phyloP scores from a whole-genome alignment of 148 eudicot genomes.

The Camellia japonica region DNA sequence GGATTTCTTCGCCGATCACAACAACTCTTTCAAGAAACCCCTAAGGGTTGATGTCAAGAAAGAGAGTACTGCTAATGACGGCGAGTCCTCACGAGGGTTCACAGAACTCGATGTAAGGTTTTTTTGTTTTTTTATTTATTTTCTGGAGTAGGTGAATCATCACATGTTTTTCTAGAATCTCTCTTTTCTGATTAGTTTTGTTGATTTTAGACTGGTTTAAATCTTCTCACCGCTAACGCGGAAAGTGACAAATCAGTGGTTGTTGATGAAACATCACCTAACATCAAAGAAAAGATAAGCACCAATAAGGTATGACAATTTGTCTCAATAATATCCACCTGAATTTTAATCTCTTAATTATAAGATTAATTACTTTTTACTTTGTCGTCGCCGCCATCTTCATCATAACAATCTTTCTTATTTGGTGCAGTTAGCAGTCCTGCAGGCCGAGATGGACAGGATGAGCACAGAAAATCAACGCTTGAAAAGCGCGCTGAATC shows the following conservation, averaged over 20 bases:
- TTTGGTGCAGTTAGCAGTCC: constrained; percentile 31
- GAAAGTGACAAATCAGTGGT: constrained; percentile 24
- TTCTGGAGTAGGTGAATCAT: not conserved
- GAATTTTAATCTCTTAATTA: not conserved
- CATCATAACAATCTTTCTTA: not conserved
- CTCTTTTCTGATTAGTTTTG: not conserved
- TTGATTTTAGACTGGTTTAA: constrained; percentile 32
- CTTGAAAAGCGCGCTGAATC: constrained; percentile 30
- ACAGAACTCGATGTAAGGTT: constrained; percentile 8
- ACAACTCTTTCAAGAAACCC: not conserved
- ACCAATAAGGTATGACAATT: constrained; percentile 27
- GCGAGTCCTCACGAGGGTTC: not conserved
- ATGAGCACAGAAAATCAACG: constrained; percentile 37
- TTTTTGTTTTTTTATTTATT: no score
- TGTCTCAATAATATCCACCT: not conserved
- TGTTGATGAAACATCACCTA: constrained; percentile 28
- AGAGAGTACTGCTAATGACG: not conserved
- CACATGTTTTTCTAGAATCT: not conserved
- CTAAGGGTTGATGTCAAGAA: constrained; percentile 15
- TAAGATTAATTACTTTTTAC: not conserved
- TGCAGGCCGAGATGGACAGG: constrained; percentile 37
- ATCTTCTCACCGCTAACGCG: constrained; percentile 26
- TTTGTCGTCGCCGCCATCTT: no score
- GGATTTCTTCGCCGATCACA: constrained; percentile 33
- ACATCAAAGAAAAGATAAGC: constrained; percentile 18